phyloP scores from a whole-genome alignment of 768 basidiomycete species.

The Tubosaeta brunneosetosa region DNA sequence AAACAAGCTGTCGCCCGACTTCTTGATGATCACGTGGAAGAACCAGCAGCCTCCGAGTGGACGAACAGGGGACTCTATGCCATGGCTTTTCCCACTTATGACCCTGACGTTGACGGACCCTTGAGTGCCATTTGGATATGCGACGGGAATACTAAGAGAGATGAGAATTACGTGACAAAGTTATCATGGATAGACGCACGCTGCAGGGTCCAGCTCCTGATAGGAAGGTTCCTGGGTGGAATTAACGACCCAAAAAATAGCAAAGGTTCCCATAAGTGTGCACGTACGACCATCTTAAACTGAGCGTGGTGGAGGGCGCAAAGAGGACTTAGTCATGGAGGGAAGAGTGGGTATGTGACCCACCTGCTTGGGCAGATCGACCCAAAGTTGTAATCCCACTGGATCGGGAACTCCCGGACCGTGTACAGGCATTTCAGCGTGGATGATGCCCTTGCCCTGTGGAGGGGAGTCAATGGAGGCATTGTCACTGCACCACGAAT shows the following conservation, averaged over 20 bases:
- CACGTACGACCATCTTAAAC: slow-evolving; percentile 70
- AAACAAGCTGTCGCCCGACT: slow-evolving; percentile 58
- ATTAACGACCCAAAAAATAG: not conserved
- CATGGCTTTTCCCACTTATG: slow-evolving; percentile 86
- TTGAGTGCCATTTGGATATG: slow-evolving; percentile 64
- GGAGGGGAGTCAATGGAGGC: not conserved
- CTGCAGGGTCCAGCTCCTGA: slow-evolving; percentile 67
- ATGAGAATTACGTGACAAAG: not conserved
- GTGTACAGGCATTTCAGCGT: slow-evolving; percentile 87
- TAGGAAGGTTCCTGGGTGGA: slow-evolving; percentile 63
- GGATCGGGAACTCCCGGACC: slow-evolving; percentile 64
- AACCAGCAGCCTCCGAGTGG: slow-evolving; percentile 94
- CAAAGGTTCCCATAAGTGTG: not conserved
- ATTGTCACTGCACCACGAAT: not conserved
- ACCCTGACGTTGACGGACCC: slow-evolving; percentile 73
- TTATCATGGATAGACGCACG: slow-evolving; percentile 38
- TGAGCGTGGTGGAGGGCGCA: slow-evolving; percentile 28
- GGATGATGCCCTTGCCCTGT: slow-evolving; percentile 68
- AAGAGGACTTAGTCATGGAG: slow-evolving; percentile 13
- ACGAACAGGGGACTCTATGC: slow-evolving; percentile 80
- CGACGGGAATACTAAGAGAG: slow-evolving; percentile 58
- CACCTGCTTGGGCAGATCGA: slow-evolving; percentile 72
- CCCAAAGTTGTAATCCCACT: slow-evolving; percentile 83
- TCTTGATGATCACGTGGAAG: slow-evolving; percentile 70
- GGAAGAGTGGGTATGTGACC: slow-evolving; percentile 4